These are phyloP conservation scores for Bipolaris cookei DNA, from an alignment of 2,329 filamentous ascomycete genomes.

Conservation along the genomic window DNA sequence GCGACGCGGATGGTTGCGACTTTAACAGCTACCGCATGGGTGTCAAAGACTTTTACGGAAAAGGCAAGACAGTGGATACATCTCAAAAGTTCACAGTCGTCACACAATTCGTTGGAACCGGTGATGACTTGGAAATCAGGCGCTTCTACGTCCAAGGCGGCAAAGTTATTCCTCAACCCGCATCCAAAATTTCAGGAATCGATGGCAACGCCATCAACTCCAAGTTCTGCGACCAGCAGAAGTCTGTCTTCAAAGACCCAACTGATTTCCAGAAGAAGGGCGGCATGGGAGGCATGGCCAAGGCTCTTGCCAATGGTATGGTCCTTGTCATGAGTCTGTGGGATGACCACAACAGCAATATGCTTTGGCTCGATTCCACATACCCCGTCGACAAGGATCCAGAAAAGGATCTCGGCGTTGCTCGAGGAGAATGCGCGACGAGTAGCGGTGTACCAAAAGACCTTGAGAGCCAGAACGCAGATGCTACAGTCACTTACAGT, in stretches of 20 bases:
- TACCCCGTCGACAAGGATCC: conserved; percentile 58
- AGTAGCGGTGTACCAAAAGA: conserved; percentile 40
- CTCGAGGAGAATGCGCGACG: conserved; percentile 38
- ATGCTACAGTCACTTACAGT: conserved; percentile 35
- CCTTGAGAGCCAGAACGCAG: conserved; percentile 29
- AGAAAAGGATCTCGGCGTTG: conserved; percentile 34
- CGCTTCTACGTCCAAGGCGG: conserved; percentile 59
- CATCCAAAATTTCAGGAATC: conserved; percentile 55
- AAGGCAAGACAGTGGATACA: conserved; percentile 56
- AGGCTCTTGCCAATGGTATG: conserved; percentile 63
- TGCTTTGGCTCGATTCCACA: conserved; percentile 75
- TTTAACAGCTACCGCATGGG: conserved; percentile 67
- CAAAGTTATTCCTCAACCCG: conserved; percentile 55
- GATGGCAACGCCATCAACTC: conserved; percentile 42
- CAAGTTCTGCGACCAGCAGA: conserved; percentile 40
- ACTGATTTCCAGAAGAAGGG: conserved; percentile 62
- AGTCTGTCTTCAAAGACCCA: conserved; percentile 35
- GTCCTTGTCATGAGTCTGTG: conserved; percentile 67
- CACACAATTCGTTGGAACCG: conserved; percentile 55
- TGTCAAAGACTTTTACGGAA: conserved; percentile 67
- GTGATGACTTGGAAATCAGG: conserved; percentile 53
- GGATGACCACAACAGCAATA: conserved; percentile 70
- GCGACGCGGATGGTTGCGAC: conserved; percentile 72
- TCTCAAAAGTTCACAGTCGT: conserved; percentile 54
- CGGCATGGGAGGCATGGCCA: conserved; percentile 62